These are phyloP conservation scores for Tetraselmis chui DNA, from an alignment of 139 green algal genomes.

Conservation along the genomic window DNA sequence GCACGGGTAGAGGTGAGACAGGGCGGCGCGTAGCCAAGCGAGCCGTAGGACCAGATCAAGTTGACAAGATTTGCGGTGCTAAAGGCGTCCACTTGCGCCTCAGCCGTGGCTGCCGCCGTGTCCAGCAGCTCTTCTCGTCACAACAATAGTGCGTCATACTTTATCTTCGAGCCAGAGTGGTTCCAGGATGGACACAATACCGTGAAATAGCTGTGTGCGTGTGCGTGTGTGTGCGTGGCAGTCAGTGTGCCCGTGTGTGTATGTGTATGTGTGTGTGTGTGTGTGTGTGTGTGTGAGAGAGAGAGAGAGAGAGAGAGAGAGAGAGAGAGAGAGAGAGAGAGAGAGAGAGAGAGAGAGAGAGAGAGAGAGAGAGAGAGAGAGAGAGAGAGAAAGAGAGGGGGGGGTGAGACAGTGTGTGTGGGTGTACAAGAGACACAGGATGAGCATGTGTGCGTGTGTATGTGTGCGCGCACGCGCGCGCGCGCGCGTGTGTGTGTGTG, in stretches of 20 bases:
- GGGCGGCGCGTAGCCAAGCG: background rate
- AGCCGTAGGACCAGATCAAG: background rate
- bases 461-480: too few relatives aligned
- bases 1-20: background rate
- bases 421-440: background rate
- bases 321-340: background rate
- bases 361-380: background rate
- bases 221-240: too few relatives aligned
- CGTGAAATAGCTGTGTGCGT: too few relatives aligned
- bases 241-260: background rate
- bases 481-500: too few relatives aligned
- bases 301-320: background rate
- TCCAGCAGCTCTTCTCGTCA: background rate
- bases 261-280: background rate
- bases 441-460: too few relatives aligned
- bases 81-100: background rate
- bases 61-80: background rate
- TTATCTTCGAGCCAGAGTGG: too few relatives aligned
- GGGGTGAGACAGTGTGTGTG: background rate
- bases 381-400: too few relatives aligned
- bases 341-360: background rate
- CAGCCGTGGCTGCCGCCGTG: background rate
- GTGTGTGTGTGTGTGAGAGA: background rate
- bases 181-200: too few relatives aligned
- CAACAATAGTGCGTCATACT: too few relatives aligned